Conservation (phyloP, 2,329 filamentous ascomycete genomes). For the Stylonectria norvegica region DNA sequence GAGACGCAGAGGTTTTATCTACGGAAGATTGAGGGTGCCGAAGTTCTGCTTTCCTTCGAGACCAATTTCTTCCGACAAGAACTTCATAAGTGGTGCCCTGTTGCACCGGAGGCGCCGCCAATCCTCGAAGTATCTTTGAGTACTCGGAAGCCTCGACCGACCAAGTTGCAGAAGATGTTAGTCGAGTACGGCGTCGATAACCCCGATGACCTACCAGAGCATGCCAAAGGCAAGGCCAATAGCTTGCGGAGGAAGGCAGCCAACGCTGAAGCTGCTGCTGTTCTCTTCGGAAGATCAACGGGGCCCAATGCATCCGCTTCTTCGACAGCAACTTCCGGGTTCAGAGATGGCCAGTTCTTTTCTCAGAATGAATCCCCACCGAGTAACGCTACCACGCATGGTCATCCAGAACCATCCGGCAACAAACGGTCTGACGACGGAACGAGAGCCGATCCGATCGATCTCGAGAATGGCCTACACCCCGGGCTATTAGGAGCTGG, state of each 20-base stretch:
- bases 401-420: slow-evolving; percentile 26
- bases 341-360: slow-evolving; percentile 26
- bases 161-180: slow-evolving; percentile 94
- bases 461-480: slow-evolving; percentile 40
- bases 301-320: slow-evolving; percentile 20
- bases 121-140: slow-evolving; percentile 84
- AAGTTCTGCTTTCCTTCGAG: slow-evolving; percentile 85
- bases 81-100: slow-evolving; percentile 89
- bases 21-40: slow-evolving; percentile 93
- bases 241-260: slow-evolving; percentile 69
- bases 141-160: slow-evolving; percentile 91
- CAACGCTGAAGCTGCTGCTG: slow-evolving; percentile 51
- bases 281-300: slow-evolving; percentile 20
- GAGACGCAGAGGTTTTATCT: slow-evolving; percentile 92
- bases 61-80: slow-evolving; percentile 98
- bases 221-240: slow-evolving; percentile 74
- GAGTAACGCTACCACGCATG: slow-evolving; percentile 24
- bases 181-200: slow-evolving; percentile 83
- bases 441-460: slow-evolving; percentile 37
- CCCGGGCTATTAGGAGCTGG: slow-evolving; percentile 41
- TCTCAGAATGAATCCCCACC: slow-evolving; percentile 16
- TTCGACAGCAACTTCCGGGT: slow-evolving; percentile 24
- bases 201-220: slow-evolving; percentile 83
- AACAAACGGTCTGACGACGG: slow-evolving; percentile 25
- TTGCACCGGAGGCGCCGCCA: slow-evolving; percentile 81